A percentile compares a stretch with the other conserved stretches of the same genome.
These are phyloP conservation scores for Malassezia equina DNA, from an alignment of 1,284 basidiomycete species.

Conservation along the genomic window DNA sequence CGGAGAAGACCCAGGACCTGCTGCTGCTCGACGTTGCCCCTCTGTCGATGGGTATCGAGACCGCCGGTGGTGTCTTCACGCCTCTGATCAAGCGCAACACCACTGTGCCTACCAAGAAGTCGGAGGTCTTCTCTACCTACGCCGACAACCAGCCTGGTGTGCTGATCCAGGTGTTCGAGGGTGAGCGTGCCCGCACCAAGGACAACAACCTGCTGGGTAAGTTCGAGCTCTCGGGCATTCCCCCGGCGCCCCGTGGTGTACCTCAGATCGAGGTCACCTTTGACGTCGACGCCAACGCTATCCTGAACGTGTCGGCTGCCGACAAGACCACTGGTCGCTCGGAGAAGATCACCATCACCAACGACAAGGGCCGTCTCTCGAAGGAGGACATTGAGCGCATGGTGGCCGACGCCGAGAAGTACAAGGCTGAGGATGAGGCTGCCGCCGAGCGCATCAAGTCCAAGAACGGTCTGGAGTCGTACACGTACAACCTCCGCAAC, in stretches of 20 bases:
- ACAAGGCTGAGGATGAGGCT: slow-evolving; percentile 60
- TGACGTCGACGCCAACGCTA: slow-evolving; percentile 97
- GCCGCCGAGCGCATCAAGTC: slow-evolving; percentile 62
- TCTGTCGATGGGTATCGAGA: slow-evolving; percentile 90
- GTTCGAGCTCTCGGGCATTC: slow-evolving; percentile 95
- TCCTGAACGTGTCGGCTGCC: slow-evolving; percentile 86
- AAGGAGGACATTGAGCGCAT: slow-evolving; percentile 98
- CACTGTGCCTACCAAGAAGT: slow-evolving; percentile 97
- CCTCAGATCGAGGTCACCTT: slow-evolving; percentile 97
- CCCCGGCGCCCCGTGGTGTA: slow-evolving; percentile 94
- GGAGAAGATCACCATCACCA: slow-evolving; percentile 85
- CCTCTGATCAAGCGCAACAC: slow-evolving; percentile 97
- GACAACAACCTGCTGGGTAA: slow-evolving; percentile 99
- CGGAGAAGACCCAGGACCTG: slow-evolving; percentile 93
- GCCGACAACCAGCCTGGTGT: slow-evolving; percentile 99
- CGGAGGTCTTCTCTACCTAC: slow-evolving; percentile 97
- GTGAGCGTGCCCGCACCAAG: slow-evolving; percentile 97
- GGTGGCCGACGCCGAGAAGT: slow-evolving; percentile 57
- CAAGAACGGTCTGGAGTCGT: slow-evolving; percentile 75
- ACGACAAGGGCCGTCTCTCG: slow-evolving; percentile 94
- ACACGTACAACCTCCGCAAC: slow-evolving; percentile 92
- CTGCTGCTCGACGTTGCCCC: slow-evolving; percentile 94
- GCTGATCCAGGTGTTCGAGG: slow-evolving; percentile 96
- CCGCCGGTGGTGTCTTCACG: slow-evolving; percentile 97
- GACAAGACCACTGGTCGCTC: slow-evolving; percentile 98